These are phyloP conservation scores for Paratinospora sagittata DNA, from an alignment of 164 flowering plant genomes.

Conservation along the genomic window DNA sequence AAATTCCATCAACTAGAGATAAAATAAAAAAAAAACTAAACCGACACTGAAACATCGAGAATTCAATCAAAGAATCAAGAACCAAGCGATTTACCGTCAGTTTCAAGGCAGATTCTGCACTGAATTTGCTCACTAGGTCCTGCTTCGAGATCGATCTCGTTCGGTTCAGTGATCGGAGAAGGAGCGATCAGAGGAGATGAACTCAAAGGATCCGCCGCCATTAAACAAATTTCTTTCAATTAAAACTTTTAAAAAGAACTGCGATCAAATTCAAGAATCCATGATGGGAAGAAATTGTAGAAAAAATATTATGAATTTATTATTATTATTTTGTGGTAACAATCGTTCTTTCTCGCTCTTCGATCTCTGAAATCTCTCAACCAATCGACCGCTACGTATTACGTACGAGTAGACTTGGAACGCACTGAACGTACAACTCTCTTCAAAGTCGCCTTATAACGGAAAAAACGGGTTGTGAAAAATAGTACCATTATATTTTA, in stretches of 20 bases:
- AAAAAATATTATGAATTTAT: too few species aligned
- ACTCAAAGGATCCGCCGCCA: conserved; percentile 44
- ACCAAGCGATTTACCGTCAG: conserved; percentile 51
- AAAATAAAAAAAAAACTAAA: too few species aligned
- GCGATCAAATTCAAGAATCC: conserved; percentile 2
- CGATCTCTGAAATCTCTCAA: background rate
- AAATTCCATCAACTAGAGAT: too few species aligned
- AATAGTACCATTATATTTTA: too few species aligned
- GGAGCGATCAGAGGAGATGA: conserved; percentile 64
- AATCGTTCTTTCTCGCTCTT: background rate
- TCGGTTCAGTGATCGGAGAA: conserved; percentile 33
- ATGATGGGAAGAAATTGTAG: background rate
- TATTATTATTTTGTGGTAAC: too few species aligned
- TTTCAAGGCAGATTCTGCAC: conserved; percentile 96
- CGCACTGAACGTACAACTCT: too few species aligned
- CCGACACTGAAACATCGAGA: background rate
- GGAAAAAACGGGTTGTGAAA: too few species aligned
- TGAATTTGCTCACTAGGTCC: too few species aligned
- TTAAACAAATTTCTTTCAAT: too few species aligned
- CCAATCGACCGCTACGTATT: too few species aligned
- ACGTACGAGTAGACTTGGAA: too few species aligned
- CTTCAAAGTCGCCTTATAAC: too few species aligned
- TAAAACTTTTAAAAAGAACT: background rate
- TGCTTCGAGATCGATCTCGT: conserved; percentile 84
- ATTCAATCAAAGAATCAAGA: background rate